phyloP scores from a whole-genome alignment of 768 basidiomycete genomes.

The Leccinum sublutescens region DNA sequence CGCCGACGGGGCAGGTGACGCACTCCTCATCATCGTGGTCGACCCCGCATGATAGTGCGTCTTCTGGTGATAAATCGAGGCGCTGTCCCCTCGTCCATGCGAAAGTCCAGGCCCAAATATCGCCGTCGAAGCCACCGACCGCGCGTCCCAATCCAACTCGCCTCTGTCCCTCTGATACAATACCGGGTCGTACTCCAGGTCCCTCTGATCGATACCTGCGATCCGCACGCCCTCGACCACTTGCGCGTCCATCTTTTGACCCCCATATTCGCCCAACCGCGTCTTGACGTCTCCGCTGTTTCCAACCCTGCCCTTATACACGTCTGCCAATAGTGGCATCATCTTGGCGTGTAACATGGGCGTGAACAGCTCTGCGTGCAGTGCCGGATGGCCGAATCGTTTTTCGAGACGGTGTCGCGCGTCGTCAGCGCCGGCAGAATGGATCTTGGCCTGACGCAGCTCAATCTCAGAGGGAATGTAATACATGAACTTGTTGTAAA shows the following conservation, averaged over 20 bases:
- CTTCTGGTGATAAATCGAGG: conserved; percentile 42
- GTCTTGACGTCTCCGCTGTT: conserved; percentile 44
- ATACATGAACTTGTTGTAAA: conserved; percentile 69
- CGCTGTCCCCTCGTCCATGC: conserved; percentile 36
- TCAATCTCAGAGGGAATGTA: conserved; percentile 84
- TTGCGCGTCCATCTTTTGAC: conserved; percentile 71
- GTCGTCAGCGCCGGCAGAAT: conserved; percentile 75
- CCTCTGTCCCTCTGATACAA: conserved; percentile 79
- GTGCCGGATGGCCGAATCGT: conserved; percentile 93
- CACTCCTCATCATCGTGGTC: conserved; percentile 24
- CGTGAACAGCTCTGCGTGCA: conserved; percentile 83
- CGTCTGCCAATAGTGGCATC: conserved; percentile 73
- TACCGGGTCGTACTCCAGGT: conserved; percentile 80
- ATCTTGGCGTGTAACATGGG: conserved; percentile 86
- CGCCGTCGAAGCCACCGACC: conserved; percentile 64
- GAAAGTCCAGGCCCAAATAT: conserved; percentile 41
- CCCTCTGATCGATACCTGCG: conserved; percentile 75
- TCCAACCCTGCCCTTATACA: conserved; percentile 72
- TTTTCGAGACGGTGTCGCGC: conserved; percentile 75
- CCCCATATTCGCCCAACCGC: conserved; percentile 76
- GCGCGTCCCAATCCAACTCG: conserved; percentile 85
- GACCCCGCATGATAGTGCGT: conserved; percentile 39
- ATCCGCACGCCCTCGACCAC: conserved; percentile 79
- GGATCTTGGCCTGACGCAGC: conserved; percentile 66
- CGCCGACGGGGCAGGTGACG: conserved; percentile 42